Base-by-base conservation (phyloP, 2,329 filamentous ascomycete genomes). In the Neofusicoccum umdonicola region DNA sequence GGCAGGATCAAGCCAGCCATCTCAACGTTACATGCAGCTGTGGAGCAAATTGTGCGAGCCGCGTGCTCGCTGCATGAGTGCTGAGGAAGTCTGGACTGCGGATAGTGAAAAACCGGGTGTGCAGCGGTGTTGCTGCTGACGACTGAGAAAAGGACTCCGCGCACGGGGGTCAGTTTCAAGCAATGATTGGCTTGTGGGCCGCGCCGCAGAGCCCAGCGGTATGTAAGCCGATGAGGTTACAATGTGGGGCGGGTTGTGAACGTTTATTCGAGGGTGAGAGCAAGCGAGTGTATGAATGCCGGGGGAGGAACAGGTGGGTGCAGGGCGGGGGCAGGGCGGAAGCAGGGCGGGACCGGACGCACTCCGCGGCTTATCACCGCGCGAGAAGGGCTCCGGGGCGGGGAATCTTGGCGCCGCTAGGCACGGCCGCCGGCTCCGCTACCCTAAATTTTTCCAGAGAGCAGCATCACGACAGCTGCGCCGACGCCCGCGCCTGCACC, bases 361-460 rank as follows among this genome's bases (percentile, higher is more conserved):
- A n/a, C 35, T 27, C 4, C 12, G 47, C 22, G 34, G 42, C 31
- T 57, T 37, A 39, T 11, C 17, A 3, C 15, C 4, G 27, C 2
- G 15, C 11, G 31, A 47, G 27, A 39, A 27, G 15, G 27, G 6
- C 56, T 19, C 31, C 56, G 13, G 19, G 35, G 58, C 31, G 37
- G 58, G 34, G 51, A 41, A 62, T 19, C 58, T 42, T 50, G 39
- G 45, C 45, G 45, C 45, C 17, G 45, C 34, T 13, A 62, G 34
- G 37, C 31, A 48, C 44, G 41, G 22, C 56, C 52, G 56, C 19
- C 22, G 39, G 12, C 39, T 5, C 56, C 42, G 22, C 15, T 11
- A 31, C 42, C 62, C 62, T 42, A 51, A 64, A 64, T 64, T 64
- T 64, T 64, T 60, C 63, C 63, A 42, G 27, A 60, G 56, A 37